Evolutionary conservation across 2,329 filamentous ascomycete species (phyloP), one percentile per base, ranked within the genome.

Genomic region (Aspergillus sp.): DNA sequence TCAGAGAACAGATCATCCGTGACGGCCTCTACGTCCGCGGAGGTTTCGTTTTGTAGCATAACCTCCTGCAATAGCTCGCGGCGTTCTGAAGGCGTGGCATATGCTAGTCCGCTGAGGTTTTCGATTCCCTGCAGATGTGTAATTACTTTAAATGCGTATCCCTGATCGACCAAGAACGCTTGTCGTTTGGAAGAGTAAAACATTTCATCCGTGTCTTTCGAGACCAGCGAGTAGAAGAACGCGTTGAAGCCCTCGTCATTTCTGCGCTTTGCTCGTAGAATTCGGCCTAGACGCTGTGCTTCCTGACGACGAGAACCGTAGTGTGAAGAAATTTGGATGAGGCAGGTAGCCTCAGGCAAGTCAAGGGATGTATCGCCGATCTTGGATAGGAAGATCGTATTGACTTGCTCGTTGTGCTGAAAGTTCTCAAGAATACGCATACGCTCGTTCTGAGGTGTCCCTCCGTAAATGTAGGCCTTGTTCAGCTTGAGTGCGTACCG

Each of bases 181-280:
- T 99, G 95, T 9, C 95, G 85, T 75, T 97, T 98, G 4, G 92
- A 93, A 0, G 93, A 97, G 74, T 96, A 99, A 71, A 88, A 95
- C 93, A 99, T 98, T 74, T 99, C 95, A 60, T 93, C 89, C 0
- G 95, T 99, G 71, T 99, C 95, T 73, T 98, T 98, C 5, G 91
- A 96, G 3, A 99, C 95, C 1, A 99, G 83, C 0, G 91, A 96
- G 77, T 99, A 99, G 80, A 99, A 99, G 75, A 98, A 99, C 0
- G 95, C 95, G 71, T 99, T 99, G 76, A 99, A 99, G 7, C 95
- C 95, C 73, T 98, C 95, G 66, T 99, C 95, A 67, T 97, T 98
- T 71, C 95, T 85, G 17, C 95, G 86, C 77, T 99, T 99, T 13
- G 95, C 95, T 76, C 95, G 85, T 3, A 99, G 84, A 66, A 99